Base-by-base conservation (phyloP, 192 early-diverging fungal species). In the Coemansia sp. region DNA sequence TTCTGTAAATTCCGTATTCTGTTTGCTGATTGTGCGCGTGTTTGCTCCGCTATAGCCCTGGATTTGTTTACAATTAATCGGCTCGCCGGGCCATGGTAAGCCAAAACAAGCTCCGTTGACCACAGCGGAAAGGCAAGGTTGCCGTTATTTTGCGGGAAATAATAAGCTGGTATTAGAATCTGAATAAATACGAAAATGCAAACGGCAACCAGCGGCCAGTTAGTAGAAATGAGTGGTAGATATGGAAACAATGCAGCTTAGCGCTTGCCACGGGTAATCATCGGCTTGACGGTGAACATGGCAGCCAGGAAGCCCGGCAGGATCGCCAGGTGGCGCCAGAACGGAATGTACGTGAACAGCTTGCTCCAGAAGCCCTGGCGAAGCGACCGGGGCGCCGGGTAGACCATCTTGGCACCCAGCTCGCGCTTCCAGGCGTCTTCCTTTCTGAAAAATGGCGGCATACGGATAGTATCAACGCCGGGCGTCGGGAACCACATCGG, bases 381-480 rank as follows among this genome's bases (percentile, higher is more conserved):
- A 40, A 68, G 46, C 32, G 64, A 47, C 23, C 63, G 40, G 14
- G 46, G 15, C 7, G 2, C 48, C 3, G 75, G 68, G 25, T 62
- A 73, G 12, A 42, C 58, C 60, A 72, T 44, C 17, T 40, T 4
- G 9, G 9, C 23, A 4, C 38, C 39, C 2, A 64, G 42, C 23
- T 47, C 3, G 6, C 17, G 1, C 62, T 80, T 80, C 79, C 79
- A 80, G 28, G 6, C 6, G 31, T 76, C 63, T 12, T 53, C 62
- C 0, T 8, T 21, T 8, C 67, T 68, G 0, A 39, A 1, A 15
- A 52, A 70, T 1, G 79, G 79, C 36, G 74, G 55, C 30, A 47
- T 64, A 5, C 79, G 58, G 10, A 77, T 28, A 9, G 58, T 49
- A 22, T 74, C 65, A 2, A 74, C 29, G 30, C 60, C 67, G 2